Evolutionary conservation across 2,329 filamentous ascomycete genomes (phyloP).

Genomic region (Epichloe gansuensis): DNA sequence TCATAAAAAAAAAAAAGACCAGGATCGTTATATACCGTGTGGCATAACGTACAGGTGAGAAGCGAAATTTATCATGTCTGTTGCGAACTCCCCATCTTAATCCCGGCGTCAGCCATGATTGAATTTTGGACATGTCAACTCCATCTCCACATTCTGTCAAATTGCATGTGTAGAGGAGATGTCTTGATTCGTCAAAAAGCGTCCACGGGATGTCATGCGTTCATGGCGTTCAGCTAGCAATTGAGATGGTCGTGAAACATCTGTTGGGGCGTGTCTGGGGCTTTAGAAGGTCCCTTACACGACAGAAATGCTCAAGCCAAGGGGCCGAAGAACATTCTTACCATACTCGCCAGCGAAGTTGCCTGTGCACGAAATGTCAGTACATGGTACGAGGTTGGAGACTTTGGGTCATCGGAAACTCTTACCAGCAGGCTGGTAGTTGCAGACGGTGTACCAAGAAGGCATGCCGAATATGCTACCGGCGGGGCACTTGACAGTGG

Average conservation of each 20-base stretch:
- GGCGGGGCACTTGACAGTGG: constrained; percentile 56
- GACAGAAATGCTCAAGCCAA: constrained; percentile 12
- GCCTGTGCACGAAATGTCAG: constrained; percentile 6
- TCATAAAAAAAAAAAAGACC: constrained; percentile 10
- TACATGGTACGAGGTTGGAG: background rate
- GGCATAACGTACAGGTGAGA: constrained; percentile 25
- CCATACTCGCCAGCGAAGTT: background rate
- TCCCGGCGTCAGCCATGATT: background rate
- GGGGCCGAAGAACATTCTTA: constrained; percentile 35
- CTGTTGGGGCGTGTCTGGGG: background rate
- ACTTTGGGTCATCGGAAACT: background rate
- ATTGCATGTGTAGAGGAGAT: background rate
- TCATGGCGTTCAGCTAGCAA: background rate
- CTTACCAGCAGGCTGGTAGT: constrained; percentile 67
- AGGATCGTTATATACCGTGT: constrained; percentile 22
- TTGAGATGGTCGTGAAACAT: background rate
- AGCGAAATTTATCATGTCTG: constrained; percentile 14
- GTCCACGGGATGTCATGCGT: background rate
- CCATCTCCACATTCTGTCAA: background rate
- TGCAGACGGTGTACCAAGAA: constrained; percentile 75
- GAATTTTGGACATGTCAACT: background rate
- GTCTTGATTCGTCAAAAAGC: background rate
- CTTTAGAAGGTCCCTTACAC: constrained; percentile 13
- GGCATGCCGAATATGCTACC: constrained; percentile 38
- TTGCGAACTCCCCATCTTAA: constrained; percentile 4